Evolutionary conservation across 1,139 yeast species (phyloP).

Genomic region (Taphrina confusa): DNA sequence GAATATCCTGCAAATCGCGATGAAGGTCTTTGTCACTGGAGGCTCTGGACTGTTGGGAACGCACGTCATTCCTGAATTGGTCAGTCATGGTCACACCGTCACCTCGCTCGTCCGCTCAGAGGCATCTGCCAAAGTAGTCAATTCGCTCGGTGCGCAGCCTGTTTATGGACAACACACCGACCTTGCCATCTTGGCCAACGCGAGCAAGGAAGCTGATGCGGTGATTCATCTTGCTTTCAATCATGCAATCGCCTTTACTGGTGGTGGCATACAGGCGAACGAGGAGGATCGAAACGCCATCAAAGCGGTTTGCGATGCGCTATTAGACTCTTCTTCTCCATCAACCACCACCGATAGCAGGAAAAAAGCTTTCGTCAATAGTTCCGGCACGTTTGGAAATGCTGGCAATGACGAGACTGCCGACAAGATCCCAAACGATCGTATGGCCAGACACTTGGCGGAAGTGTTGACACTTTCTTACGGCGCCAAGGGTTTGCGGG

Average conservation of each 20-base stretch:
- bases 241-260: not conserved
- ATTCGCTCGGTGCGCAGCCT: constrained; percentile 33
- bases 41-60: constrained; percentile 31
- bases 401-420: not conserved
- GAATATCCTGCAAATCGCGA: no score
- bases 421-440: not conserved
- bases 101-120: constrained; percentile 21
- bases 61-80: constrained; percentile 7
- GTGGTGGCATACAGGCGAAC: not conserved
- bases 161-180: constrained; percentile 1
- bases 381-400: not conserved
- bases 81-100: constrained; percentile 14
- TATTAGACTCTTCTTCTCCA: not conserved
- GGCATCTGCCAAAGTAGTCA: constrained; percentile 11
- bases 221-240: constrained; percentile 13
- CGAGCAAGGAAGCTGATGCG: not conserved
- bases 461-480: not conserved
- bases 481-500: not conserved
- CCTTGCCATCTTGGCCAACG: not conserved
- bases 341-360: not conserved
- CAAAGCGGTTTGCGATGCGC: not conserved
- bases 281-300: constrained; percentile 9
- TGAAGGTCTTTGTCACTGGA: constrained; percentile 36
- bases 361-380: not conserved
- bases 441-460: not conserved